These are phyloP conservation scores for Coprinopsis sp. DNA, from an alignment of 768 basidiomycete genomes.

Conservation along the genomic window DNA sequence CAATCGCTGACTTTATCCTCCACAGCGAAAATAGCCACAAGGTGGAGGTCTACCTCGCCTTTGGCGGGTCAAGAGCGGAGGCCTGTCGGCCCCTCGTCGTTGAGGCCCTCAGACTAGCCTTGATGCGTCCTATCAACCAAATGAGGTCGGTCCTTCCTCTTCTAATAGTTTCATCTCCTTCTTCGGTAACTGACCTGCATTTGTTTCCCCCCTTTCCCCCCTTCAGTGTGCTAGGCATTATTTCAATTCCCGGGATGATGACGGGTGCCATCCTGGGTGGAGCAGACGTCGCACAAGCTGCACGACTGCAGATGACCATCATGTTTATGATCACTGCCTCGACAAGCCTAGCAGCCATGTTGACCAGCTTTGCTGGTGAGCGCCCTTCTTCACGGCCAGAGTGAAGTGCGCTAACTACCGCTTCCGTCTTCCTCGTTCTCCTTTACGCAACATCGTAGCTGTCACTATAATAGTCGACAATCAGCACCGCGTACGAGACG, in stretches of 20 bases:
- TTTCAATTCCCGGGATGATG: conserved; percentile 86
- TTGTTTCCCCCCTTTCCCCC: no score
- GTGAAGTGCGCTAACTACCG: no score
- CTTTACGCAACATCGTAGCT: no score
- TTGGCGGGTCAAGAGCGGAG: conserved; percentile 80
- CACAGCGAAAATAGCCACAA: conserved; percentile 78
- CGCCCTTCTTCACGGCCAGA: no score
- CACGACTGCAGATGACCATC: conserved; percentile 86
- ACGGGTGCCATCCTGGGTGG: conserved; percentile 88
- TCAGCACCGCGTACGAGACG: no score
- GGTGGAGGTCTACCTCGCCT: conserved; percentile 80
- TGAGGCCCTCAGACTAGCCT: conserved; percentile 73
- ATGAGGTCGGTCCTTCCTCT: conserved; percentile 85
- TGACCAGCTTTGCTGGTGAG: no score
- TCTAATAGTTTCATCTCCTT: no score
- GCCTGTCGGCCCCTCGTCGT: conserved; percentile 76
- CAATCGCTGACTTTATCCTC: no score
- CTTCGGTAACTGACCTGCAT: no score
- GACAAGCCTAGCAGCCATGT: conserved; percentile 65
- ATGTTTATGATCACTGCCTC: conserved; percentile 90
- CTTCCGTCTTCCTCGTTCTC: no score
- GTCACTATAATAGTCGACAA: no score
- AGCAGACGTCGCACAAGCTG: conserved; percentile 78
- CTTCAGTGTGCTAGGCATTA: conserved; percentile 65
- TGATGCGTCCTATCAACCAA: conserved; percentile 79